These are phyloP conservation scores for Xylaria sp. DNA, from an alignment of 2,329 filamentous ascomycete species.

Conservation along the genomic window DNA sequence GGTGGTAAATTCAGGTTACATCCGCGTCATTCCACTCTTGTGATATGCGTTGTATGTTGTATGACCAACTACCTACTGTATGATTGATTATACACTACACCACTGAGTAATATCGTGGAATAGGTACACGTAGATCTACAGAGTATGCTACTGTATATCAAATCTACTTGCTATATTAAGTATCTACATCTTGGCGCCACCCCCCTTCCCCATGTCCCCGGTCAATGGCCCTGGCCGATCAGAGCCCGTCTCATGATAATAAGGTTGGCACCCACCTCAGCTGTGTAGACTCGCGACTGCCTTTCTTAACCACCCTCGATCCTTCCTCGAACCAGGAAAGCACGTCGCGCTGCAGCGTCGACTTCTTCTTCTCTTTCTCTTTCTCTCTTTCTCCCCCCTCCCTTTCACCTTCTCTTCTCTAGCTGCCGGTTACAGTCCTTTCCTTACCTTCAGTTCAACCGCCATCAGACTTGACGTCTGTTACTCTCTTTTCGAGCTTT, in stretches of 20 bases:
- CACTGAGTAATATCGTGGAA: neutral
- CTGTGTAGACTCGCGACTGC: slow-evolving; percentile 7
- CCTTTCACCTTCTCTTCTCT: slow-evolving; percentile 25
- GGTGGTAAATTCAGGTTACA: slow-evolving; percentile 5
- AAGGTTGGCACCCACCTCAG: slow-evolving; percentile 6
- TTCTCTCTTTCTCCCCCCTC: slow-evolving; percentile 12
- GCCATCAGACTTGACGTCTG: slow-evolving; percentile 35
- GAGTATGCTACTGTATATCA: neutral
- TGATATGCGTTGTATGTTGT: neutral
- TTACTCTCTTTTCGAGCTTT: slow-evolving; percentile 16
- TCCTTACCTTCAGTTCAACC: neutral
- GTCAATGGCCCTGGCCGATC: neutral
- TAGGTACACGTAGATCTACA: neutral
- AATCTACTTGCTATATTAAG: neutral
- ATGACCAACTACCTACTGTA: no score
- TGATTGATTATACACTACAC: no score
- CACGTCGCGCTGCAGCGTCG: neutral
- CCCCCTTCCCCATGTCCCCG: neutral
- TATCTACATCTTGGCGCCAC: neutral
- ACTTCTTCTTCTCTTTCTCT: slow-evolving; percentile 8
- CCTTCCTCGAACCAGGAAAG: slow-evolving; percentile 2
- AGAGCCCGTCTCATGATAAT: slow-evolving; percentile 10
- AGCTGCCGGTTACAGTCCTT: slow-evolving; percentile 30
- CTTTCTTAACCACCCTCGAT: slow-evolving; percentile 2
- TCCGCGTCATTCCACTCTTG: neutral